Percentiles rank a stretch among this genome's conserved stretches.
Conservation (phyloP, 2,329 filamentous ascomycete species). For the Talaromyces amestolkiae region DNA sequence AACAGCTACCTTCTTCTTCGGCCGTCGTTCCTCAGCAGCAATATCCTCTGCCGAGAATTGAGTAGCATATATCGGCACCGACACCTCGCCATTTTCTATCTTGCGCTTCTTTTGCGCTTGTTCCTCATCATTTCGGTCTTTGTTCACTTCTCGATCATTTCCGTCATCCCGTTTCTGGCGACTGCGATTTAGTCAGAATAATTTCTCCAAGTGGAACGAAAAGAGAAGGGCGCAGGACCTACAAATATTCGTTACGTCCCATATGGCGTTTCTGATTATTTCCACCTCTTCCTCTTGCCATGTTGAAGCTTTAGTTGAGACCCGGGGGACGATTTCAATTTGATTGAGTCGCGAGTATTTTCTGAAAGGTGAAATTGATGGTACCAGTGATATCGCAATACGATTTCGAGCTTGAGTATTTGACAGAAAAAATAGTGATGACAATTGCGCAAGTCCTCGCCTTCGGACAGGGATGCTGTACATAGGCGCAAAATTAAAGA, state of each 20-base stretch:
- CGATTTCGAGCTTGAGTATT: neutral
- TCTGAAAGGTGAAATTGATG: neutral
- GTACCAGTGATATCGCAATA: neutral
- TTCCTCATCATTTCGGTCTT: conserved; percentile 51
- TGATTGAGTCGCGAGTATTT: conserved; percentile 4
- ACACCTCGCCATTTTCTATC: conserved; percentile 46
- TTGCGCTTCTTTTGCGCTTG: conserved; percentile 57
- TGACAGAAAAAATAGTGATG: neutral
- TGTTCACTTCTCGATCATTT: conserved; percentile 45
- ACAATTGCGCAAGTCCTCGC: neutral
- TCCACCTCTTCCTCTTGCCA: conserved; percentile 34
- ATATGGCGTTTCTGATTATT: conserved; percentile 63
- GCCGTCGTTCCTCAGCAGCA: conserved; percentile 76
- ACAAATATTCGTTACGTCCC: conserved; percentile 66
- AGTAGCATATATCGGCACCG: conserved; percentile 53
- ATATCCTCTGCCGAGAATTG: conserved; percentile 77
- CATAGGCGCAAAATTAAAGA: neutral
- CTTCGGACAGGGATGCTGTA: neutral
- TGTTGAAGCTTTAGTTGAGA: conserved; percentile 10
- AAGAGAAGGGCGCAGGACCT: conserved; percentile 29
- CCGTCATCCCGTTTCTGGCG: conserved; percentile 52
- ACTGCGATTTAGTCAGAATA: conserved; percentile 53
- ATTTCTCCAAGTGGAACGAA: conserved; percentile 16
- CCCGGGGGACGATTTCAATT: neutral
- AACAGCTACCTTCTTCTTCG: conserved; percentile 95